phyloP scores from a whole-genome alignment of 495 filamentous ascomycete genomes.

The Parmelia sp. region DNA sequence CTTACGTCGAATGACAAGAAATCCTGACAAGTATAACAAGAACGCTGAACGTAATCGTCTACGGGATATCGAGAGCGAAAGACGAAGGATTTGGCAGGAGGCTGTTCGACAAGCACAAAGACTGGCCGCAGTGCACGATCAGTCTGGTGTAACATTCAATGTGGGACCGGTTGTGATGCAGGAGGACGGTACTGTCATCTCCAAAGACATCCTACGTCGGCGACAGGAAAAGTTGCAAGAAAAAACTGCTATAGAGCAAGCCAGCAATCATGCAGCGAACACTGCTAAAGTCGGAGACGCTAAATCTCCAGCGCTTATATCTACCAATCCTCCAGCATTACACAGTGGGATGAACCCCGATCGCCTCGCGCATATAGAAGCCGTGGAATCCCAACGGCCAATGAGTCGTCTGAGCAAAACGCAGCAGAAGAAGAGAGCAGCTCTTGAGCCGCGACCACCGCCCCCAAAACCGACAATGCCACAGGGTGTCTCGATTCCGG shows the following conservation, averaged over 20 bases:
- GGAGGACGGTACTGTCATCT: slow-evolving; percentile 33
- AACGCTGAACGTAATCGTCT: slow-evolving; percentile 34
- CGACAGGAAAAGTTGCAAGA: slow-evolving; percentile 19
- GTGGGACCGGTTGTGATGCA: slow-evolving; percentile 29
- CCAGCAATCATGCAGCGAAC: slow-evolving; percentile 11
- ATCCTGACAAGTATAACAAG: slow-evolving; percentile 35
- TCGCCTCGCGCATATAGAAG: slow-evolving; percentile 12
- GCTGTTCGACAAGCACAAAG: slow-evolving; percentile 32
- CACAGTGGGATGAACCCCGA: slow-evolving; percentile 16
- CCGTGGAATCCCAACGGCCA: slow-evolving; percentile 2
- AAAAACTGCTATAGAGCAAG: slow-evolving; percentile 19
- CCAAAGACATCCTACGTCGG: slow-evolving; percentile 20
- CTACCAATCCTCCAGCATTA: background rate
- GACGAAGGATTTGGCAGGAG: slow-evolving; percentile 28
- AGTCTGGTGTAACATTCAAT: slow-evolving; percentile 32
- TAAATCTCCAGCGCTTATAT: background rate
- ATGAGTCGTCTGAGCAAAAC: slow-evolving; percentile 38
- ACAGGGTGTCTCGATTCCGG: slow-evolving; percentile 27
- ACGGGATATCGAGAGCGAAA: slow-evolving; percentile 30
- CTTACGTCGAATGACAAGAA: slow-evolving; percentile 32
- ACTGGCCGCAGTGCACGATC: slow-evolving; percentile 32
- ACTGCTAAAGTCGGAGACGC: background rate
- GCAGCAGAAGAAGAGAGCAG: slow-evolving; percentile 34
- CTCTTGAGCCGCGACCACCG: slow-evolving; percentile 25
- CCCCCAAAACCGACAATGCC: slow-evolving; percentile 33